Base-by-base conservation (phyloP, 1,284 basidiomycete genomes). In the Vanrija sp. region DNA sequence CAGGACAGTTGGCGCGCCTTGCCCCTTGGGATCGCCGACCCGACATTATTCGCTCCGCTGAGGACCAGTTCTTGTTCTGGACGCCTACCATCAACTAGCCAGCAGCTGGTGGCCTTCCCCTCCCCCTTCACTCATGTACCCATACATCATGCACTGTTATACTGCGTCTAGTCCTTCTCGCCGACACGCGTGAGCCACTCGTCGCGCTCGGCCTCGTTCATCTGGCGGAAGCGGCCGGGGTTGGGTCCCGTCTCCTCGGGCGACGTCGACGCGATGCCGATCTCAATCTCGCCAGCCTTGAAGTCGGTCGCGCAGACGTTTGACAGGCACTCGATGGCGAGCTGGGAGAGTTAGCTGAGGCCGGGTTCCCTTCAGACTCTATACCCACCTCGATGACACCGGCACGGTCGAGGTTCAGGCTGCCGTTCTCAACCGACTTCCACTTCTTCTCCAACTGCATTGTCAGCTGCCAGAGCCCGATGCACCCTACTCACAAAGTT, bases 281-380 rank as follows among this genome's bases (percentile, higher is more conserved):
- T 74, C 65, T 82, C 80, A 45, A 82, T 77, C 64, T 82, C 81
- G 18, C 61, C 64, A 16, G 77, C 70, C 71, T 98, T 98, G 80
- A 94, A 93, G 73, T 98, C 96, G 20, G 94, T 96, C 27, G 91
- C 87, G 73, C 93, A 86, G 53, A 98, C 87, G 0, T 86, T 91
- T 35, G 90, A 90, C 75, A 99, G 87, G 15, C 88, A 87, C 75
- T 95, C 91, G 57, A 99, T 93, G 0, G 95, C 95, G 76, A 97
- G 83, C 88, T 98, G 71, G 20, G 71, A 25, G 60, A 63, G 49
- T 70, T 62, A 44, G 56, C 44, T 3, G 62, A n/a, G n/a, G n/a
- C n/a, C n/a, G n/a, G 56, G 3, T 68, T 68, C 7, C 61, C 63
- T 47, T 66, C 66, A 10, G 6, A 3, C 12, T 18, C 20, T 41